phyloP scores from a whole-genome alignment of 2,329 filamentous ascomycete species.

The Monosporascus sp. region DNA sequence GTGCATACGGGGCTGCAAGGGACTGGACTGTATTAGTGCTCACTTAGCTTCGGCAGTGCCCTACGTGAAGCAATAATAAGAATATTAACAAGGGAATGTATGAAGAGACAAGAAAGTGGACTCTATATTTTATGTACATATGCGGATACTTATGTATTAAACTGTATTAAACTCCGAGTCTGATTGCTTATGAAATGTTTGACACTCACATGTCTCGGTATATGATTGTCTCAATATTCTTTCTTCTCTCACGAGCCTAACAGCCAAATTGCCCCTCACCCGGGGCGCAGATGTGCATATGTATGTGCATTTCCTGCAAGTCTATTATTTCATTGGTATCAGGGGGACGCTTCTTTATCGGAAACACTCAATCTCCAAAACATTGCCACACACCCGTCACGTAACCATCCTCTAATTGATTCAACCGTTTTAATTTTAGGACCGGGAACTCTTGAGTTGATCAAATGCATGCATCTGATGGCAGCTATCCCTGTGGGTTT shows the following conservation, averaged over 20 bases:
- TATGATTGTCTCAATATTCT: background rate
- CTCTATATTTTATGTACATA: no score
- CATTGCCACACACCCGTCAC: no score
- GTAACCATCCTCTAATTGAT: background rate
- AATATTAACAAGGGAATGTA: no score
- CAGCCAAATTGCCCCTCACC: background rate
- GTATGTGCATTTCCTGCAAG: background rate
- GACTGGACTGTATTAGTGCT: no score
- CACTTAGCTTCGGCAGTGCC: no score
- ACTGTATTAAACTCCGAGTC: no score
- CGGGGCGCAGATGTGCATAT: background rate
- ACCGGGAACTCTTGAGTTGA: background rate
- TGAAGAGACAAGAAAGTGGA: no score
- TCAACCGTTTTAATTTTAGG: background rate
- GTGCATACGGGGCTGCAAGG: background rate
- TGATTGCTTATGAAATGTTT: no score
- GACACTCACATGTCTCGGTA: background rate
- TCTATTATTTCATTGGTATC: background rate
- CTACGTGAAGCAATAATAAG: background rate
- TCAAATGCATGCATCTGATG: background rate
- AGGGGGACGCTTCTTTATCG: background rate
- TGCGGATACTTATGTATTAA: no score
- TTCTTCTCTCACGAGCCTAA: background rate
- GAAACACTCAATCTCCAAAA: background rate
- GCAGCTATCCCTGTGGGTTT: background rate